phyloP scores from a whole-genome alignment of 768 basidiomycete species.

The Boletus eberwhitei region DNA sequence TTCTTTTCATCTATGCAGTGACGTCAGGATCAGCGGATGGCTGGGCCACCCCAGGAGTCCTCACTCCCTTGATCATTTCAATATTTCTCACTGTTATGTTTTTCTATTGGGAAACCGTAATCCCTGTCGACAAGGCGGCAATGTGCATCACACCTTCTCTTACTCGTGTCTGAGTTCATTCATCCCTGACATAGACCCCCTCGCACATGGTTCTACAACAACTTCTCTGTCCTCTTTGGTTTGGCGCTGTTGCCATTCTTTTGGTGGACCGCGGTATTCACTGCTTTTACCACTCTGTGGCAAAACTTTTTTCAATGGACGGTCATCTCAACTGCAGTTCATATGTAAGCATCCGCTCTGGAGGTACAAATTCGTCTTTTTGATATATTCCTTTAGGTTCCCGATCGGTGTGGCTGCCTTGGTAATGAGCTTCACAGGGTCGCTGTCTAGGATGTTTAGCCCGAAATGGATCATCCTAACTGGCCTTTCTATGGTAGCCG shows the following conservation, averaged over 20 bases:
- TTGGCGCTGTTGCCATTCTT: conserved; percentile 37
- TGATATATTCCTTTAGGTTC: conserved; percentile 26
- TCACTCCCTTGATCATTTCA: conserved; percentile 46
- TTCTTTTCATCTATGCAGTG: conserved; percentile 41
- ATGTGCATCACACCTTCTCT: conserved; percentile 30
- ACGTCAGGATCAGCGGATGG: conserved; percentile 47
- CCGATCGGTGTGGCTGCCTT: conserved; percentile 42
- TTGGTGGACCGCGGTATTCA: conserved; percentile 39
- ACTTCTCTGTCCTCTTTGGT: conserved; percentile 38
- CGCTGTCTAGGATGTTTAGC: conserved; percentile 35
- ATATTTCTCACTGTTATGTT: conserved; percentile 40
- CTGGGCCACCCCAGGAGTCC: conserved; percentile 45
- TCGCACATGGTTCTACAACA: conserved; percentile 40
- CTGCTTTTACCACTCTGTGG: conserved; percentile 38
- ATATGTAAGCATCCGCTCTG: conserved; percentile 30
- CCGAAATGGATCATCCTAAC: conserved; percentile 46
- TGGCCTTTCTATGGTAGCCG: conserved; percentile 37
- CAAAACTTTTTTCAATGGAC: conserved; percentile 43
- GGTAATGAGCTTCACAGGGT: conserved; percentile 37
- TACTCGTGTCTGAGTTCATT: background rate
- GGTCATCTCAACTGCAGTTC: conserved; percentile 37
- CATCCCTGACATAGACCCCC: conserved; percentile 34
- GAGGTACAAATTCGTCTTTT: background rate
- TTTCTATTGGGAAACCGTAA: conserved; percentile 47
- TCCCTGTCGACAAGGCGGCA: conserved; percentile 41